These are phyloP conservation scores for Mrakiaceae sp. DNA, from an alignment of 1,284 basidiomycete species.

Conservation along the genomic window DNA sequence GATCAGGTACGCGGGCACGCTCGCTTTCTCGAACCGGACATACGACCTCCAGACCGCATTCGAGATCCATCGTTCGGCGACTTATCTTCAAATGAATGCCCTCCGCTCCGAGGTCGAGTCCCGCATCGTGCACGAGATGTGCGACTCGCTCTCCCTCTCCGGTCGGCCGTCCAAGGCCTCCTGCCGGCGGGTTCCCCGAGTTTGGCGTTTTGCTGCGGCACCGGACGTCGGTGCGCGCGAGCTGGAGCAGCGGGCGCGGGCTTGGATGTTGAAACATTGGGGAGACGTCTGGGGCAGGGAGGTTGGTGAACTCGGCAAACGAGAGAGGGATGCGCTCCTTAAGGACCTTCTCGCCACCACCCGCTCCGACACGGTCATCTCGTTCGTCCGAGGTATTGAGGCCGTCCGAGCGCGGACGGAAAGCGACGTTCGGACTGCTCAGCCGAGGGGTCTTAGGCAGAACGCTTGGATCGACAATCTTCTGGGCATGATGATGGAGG, in stretches of 20 bases:
- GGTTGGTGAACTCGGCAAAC: constrained; percentile 56
- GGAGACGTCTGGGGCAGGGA: constrained; percentile 79
- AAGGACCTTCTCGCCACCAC: constrained; percentile 58
- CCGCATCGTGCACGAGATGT: constrained; percentile 70
- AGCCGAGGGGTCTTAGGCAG: constrained; percentile 37
- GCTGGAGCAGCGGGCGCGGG: constrained; percentile 57
- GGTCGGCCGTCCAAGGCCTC: constrained; percentile 2
- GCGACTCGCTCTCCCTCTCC: constrained; percentile 39
- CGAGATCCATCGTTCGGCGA: constrained; percentile 70
- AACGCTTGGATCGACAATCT: constrained; percentile 52
- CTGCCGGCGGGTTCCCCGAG: constrained; percentile 53
- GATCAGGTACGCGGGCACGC: constrained; percentile 80
- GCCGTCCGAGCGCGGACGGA: constrained; percentile 26
- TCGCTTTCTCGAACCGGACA: constrained; percentile 80
- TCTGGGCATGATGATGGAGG: constrained; percentile 50
- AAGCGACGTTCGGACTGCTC: constrained; percentile 22
- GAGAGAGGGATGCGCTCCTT: constrained; percentile 54
- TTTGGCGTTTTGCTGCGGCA: constrained; percentile 63
- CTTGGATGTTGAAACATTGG: constrained; percentile 65
- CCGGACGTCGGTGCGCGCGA: constrained; percentile 62
- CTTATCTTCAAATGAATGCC: constrained; percentile 65
- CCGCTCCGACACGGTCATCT: constrained; percentile 51
- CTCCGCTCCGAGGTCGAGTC: constrained; percentile 70
- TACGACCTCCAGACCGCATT: constrained; percentile 89
- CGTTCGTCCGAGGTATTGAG: constrained; percentile 37